Evolutionary conservation across 2,329 filamentous ascomycete species (phyloP).

Genomic region (Lecanicillium sp.): DNA sequence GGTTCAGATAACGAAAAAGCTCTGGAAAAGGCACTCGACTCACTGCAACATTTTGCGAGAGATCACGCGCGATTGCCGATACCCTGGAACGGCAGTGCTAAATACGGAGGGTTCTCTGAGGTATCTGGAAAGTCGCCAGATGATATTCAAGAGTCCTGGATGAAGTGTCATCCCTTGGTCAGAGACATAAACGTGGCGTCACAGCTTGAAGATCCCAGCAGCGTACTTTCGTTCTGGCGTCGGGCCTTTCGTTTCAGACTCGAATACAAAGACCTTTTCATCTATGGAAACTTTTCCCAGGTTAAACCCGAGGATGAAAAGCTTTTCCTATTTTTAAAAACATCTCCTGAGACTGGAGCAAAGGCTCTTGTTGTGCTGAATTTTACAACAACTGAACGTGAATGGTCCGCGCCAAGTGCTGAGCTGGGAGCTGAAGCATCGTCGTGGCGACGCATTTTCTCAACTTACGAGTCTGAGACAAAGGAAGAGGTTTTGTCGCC

Average conservation of each 20-base stretch:
- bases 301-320: too few relatives aligned
- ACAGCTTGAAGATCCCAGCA: constrained; percentile 34
- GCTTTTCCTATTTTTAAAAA: too few relatives aligned
- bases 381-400: constrained; percentile 20
- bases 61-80: constrained; percentile 62
- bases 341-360: too few relatives aligned
- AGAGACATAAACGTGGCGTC: constrained; percentile 45
- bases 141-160: constrained; percentile 22
- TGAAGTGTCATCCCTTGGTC: constrained; percentile 22
- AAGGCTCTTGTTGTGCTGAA: too few relatives aligned
- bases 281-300: constrained; percentile 28
- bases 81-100: constrained; percentile 44
- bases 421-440: constrained; percentile 13
- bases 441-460: constrained; percentile 13
- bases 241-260: constrained; percentile 19
- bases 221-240: constrained; percentile 25
- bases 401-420: constrained; percentile 11
- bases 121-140: constrained; percentile 23
- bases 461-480: constrained; percentile 16
- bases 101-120: constrained; percentile 26
- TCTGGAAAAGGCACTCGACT: constrained; percentile 25
- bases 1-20: constrained; percentile 20
- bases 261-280: constrained; percentile 22
- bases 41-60: constrained; percentile 29
- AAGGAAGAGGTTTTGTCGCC: constrained; percentile 13